Evolutionary conservation across 1,284 basidiomycete genomes (phyloP), one percentile per base, ranked within the genome.

Genomic region (Boletus austroedulis): DNA sequence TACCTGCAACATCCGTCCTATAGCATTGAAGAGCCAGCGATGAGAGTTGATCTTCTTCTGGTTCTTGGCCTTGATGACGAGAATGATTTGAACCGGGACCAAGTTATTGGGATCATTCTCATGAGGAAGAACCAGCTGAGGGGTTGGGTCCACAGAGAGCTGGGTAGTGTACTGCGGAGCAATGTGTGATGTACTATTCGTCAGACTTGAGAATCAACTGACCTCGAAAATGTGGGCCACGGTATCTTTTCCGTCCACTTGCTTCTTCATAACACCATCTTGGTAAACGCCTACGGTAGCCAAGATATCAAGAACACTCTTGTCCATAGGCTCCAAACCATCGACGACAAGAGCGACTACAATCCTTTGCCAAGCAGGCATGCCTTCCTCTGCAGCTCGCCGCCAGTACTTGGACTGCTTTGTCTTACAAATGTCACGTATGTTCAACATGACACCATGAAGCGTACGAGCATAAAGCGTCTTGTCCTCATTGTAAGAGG

Each of bases 41-140:
- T 95, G 94, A 61, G 90, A 94, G 70, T 96, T 97, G 77, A 97
- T 96, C 80, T 97, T 97, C 81, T 97, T 97, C 70, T 94, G 89
- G 75, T 98, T 98, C 79, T 97, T 94, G 36, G 94, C 94, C 77
- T 98, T 98, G 65, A 98, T 78, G 57, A 95, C 89, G 62, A 98
- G 86, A 63, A 98, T 97, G 66, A 98, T 91, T 72, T 97, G 94
- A 3, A 98, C 95, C 0, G 96, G 96, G 2, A 98, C 90, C 24
- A 98, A 75, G 73, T 98, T 98, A 75, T 92, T 91, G 14, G 90
- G 84, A 67, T 94, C 93, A 31, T 93, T 89, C 17, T 86, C 84
- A 67, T 92, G 89, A 21, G 96, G 96, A 44, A 95, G 86, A 52
- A 98, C 89, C 41, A 98, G 82, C 66, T 93, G 89, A 2, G 95